Conservation (phyloP, 495 filamentous ascomycete genomes). For the Daldinia caldariorum region DNA sequence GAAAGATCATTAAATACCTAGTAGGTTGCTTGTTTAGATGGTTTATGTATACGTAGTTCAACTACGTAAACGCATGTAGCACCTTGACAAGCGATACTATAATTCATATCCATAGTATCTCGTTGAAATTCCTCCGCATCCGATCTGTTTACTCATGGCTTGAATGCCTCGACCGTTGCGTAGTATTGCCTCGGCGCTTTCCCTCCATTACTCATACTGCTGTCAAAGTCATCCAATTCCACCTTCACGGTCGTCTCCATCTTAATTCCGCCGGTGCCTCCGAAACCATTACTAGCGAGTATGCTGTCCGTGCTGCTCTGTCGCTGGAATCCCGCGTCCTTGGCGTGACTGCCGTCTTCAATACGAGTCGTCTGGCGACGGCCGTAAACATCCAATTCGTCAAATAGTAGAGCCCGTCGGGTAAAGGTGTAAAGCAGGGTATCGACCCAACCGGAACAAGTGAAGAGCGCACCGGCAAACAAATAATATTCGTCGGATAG, state of each 20-base stretch:
- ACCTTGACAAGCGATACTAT: neutral
- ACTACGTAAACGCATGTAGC: neutral
- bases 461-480: conserved; percentile 70
- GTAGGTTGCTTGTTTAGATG: neutral
- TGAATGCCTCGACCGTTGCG: conserved; percentile 28
- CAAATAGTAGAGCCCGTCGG: conserved; percentile 56
- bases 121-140: neutral
- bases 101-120: conserved; percentile 7
- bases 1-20: neutral
- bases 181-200: conserved; percentile 19
- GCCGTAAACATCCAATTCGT: conserved; percentile 34
- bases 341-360: neutral
- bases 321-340: conserved; percentile 32
- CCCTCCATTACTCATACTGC: neutral
- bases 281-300: conserved; percentile 26
- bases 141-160: conserved; percentile 2
- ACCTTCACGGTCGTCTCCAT: conserved; percentile 39
- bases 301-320: conserved; percentile 38
- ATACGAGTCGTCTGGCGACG: conserved; percentile 9
- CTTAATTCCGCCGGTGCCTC: conserved; percentile 27
- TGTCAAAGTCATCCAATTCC: conserved; percentile 36
- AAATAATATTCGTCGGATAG: conserved; percentile 64
- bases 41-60: neutral
- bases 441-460: conserved; percentile 71
- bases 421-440: conserved; percentile 71